Conservation (phyloP, 495 filamentous ascomycete genomes). For the Penicillium soppii region DNA sequence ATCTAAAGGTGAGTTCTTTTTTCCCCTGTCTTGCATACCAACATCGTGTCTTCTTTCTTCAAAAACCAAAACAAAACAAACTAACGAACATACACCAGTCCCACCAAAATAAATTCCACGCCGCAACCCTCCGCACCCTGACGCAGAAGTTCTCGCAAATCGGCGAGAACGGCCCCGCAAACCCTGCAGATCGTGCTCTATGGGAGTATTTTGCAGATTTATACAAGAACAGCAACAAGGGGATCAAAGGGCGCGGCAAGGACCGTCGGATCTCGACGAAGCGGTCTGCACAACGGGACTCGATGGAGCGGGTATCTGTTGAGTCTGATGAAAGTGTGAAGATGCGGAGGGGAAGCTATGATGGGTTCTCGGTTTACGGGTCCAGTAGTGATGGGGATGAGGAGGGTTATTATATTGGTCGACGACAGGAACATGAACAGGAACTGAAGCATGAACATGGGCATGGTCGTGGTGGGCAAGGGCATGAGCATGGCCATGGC, state of each 20-base stretch:
- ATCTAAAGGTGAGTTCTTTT: conserved; percentile 65
- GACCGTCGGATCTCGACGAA: conserved; percentile 56
- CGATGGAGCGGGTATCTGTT: conserved; percentile 20
- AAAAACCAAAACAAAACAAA: too few species aligned
- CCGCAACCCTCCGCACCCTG: conserved; percentile 65
- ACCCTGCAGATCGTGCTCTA: conserved; percentile 69
- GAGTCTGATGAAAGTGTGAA: conserved; percentile 26
- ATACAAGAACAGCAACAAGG: conserved; percentile 94
- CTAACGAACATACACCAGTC: conserved; percentile 50
- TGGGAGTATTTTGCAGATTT: conserved; percentile 83
- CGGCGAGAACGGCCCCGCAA: conserved; percentile 59
- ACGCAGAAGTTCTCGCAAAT: conserved; percentile 71
- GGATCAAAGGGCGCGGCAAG: conserved; percentile 90
- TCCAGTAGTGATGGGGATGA: conserved; percentile 35
- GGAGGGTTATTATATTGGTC: conserved; percentile 28
- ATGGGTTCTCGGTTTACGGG: conserved; percentile 31
- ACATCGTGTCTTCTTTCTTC: not conserved
- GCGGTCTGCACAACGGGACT: conserved; percentile 11
- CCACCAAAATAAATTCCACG: conserved; percentile 93
- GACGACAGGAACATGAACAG: too few species aligned
- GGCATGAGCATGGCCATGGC: not conserved
- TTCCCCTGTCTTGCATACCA: not conserved
- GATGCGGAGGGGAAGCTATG: conserved; percentile 29
- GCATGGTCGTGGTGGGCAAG: not conserved
- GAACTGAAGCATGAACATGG: too few species aligned